A percentile compares a stretch with the other conserved stretches of the same genome.
Conservation (phyloP, 257 asterid species). For the Cynanchum wilfordii region DNA sequence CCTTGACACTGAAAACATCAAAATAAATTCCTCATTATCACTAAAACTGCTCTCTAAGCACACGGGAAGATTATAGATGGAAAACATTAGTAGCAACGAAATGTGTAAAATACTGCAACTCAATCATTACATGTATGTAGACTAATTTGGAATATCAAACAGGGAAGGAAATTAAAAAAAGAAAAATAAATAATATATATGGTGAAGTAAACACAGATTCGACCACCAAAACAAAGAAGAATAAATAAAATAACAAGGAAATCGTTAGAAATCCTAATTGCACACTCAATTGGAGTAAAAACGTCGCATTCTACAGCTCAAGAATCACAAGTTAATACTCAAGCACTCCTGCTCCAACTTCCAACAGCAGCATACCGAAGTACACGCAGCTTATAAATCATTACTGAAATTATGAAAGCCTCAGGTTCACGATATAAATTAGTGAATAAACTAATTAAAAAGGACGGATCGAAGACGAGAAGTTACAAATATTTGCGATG, state of each 20-base stretch:
- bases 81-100: neutral
- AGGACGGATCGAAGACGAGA: neutral
- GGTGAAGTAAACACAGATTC: no score
- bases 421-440: neutral
- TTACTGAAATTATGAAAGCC: neutral
- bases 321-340: neutral
- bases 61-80: neutral
- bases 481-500: neutral
- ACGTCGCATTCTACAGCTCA: neutral
- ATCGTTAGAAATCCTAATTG: neutral
- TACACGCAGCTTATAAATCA: neutral
- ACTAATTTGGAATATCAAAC: neutral
- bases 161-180: neutral
- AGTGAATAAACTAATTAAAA: neutral
- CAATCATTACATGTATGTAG: neutral
- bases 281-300: neutral
- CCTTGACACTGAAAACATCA: neutral
- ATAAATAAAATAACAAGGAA: no score
- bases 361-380: neutral
- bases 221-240: neutral
- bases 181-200: no score
- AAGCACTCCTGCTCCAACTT: neutral
- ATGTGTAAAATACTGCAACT: neutral
- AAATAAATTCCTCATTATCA: neutral
- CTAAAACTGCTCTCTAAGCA: neutral